Percentiles rank a stretch among this genome's conserved stretches.
phyloP scores from a whole-genome alignment of 2,329 filamentous ascomycete species.

The Gremmenia infestans region DNA sequence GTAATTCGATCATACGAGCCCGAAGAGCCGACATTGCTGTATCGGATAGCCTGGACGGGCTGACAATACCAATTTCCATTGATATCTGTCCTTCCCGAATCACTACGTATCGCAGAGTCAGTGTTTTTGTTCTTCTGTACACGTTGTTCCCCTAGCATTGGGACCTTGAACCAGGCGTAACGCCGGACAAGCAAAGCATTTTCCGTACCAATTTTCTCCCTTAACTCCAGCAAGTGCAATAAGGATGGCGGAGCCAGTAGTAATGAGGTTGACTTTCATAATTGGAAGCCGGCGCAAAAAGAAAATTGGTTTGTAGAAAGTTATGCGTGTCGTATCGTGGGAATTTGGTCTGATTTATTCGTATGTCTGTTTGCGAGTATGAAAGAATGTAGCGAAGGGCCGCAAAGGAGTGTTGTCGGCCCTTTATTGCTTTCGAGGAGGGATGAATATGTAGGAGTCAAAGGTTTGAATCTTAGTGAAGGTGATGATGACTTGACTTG shows the following conservation, averaged over 20 bases:
- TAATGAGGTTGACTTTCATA: neutral
- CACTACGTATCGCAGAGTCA: constrained; percentile 18
- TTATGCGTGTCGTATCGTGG: neutral
- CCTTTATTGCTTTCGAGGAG: neutral
- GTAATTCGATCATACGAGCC: constrained; percentile 63
- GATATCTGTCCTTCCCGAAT: constrained; percentile 29
- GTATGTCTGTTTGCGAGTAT: neutral
- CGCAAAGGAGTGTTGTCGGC: neutral
- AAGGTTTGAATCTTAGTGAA: neutral
- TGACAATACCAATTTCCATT: constrained; percentile 63
- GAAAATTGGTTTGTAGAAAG: neutral
- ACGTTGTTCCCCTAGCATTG: neutral
- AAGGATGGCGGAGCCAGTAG: neutral
- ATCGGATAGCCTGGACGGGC: constrained; percentile 61
- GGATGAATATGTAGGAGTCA: neutral
- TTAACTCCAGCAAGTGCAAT: neutral
- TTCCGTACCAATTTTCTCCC: neutral
- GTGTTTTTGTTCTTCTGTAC: neutral
- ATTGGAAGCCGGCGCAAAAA: neutral
- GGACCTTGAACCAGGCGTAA: neutral
- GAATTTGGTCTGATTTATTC: neutral
- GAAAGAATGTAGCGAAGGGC: neutral
- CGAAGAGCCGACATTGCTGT: constrained; percentile 52
- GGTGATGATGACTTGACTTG: neutral
- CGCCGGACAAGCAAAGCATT: neutral